A percentile compares a stretch with the other conserved stretches of the same genome.
Conservation (phyloP, 345 rosid genomes). For the Chamaenerion angustifolium region DNA sequence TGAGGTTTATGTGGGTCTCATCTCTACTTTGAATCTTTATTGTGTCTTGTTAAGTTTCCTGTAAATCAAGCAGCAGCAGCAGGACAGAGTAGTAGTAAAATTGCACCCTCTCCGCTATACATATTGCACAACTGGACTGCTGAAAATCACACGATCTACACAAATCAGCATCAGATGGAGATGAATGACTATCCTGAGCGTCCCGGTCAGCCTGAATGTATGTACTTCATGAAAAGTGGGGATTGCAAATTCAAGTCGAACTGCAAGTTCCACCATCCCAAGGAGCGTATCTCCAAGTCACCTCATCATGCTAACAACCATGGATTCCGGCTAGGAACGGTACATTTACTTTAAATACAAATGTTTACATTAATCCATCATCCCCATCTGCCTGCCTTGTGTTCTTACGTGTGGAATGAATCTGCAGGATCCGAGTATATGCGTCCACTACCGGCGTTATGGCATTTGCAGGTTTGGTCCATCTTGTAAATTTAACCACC, state of each 20-base stretch:
- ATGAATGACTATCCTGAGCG: slow-evolving; percentile 81
- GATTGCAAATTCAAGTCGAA: slow-evolving; percentile 73
- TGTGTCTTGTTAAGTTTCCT: slow-evolving; percentile 38
- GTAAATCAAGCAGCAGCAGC: slow-evolving; percentile 27
- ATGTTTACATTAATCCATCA: no score
- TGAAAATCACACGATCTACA: slow-evolving; percentile 24
- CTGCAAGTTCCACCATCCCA: slow-evolving; percentile 91
- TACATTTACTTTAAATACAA: slow-evolving; percentile 6
- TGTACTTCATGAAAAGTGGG: slow-evolving; percentile 64
- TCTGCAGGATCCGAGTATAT: no score
- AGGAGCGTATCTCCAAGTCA: slow-evolving; percentile 30
- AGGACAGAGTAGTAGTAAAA: no score
- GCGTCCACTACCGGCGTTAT: no score
- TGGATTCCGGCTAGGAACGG: slow-evolving; percentile 92
- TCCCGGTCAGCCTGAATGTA: slow-evolving; percentile 84
- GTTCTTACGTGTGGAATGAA: no score
- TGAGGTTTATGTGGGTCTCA: no score
- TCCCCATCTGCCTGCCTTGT: no score
- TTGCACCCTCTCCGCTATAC: no score
- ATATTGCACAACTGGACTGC: slow-evolving; percentile 7
- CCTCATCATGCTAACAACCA: slow-evolving; percentile 38
- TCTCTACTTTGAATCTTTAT: background rate
- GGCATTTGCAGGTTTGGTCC: no score
- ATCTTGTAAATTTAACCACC: no score
- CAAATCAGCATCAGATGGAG: slow-evolving; percentile 30